These are phyloP conservation scores for Prillingera fragicola DNA, from an alignment of 1,284 basidiomycete genomes.

Conservation along the genomic window DNA sequence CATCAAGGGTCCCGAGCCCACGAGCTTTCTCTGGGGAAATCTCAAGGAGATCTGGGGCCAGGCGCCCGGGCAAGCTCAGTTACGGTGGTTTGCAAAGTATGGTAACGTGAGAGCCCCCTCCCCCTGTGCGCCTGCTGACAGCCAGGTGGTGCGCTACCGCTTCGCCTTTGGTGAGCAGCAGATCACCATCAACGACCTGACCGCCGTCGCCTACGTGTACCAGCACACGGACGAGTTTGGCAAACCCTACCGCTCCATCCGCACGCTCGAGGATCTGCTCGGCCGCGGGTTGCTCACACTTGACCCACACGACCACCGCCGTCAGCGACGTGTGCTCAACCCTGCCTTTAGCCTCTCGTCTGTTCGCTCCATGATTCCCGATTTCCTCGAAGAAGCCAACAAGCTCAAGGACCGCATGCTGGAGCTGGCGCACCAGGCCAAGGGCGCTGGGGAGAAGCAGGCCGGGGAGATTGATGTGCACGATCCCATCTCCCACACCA, in stretches of 20 bases:
- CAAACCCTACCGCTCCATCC: constrained; percentile 60
- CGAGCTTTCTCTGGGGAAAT: constrained; percentile 17
- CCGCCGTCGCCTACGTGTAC: constrained; percentile 59
- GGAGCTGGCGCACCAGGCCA: too few species aligned
- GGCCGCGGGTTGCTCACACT: constrained; percentile 45
- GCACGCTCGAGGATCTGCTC: constrained; percentile 50
- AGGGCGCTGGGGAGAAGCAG: too few species aligned
- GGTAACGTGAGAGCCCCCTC: constrained; percentile 5
- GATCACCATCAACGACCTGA: constrained; percentile 59
- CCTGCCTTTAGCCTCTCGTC: constrained; percentile 46
- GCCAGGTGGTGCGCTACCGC: constrained; percentile 18
- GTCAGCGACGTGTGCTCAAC: constrained; percentile 52
- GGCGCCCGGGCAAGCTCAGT: constrained; percentile 9
- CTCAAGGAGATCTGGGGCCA: constrained; percentile 13
- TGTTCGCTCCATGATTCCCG: constrained; percentile 51
- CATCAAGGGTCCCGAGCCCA: constrained; percentile 9
- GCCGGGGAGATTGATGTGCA: constrained; percentile 52
- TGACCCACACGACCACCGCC: constrained; percentile 53
- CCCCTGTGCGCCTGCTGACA: neutral
- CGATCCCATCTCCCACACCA: constrained; percentile 56
- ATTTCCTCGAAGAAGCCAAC: constrained; percentile 60
- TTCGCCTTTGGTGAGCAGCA: constrained; percentile 37
- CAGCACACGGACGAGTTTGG: constrained; percentile 59
- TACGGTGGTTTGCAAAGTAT: too few species aligned
- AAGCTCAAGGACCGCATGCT: constrained; percentile 51